These are phyloP conservation scores for Termitomyces sp. DNA, from an alignment of 768 basidiomycete species.

Conservation along the genomic window DNA sequence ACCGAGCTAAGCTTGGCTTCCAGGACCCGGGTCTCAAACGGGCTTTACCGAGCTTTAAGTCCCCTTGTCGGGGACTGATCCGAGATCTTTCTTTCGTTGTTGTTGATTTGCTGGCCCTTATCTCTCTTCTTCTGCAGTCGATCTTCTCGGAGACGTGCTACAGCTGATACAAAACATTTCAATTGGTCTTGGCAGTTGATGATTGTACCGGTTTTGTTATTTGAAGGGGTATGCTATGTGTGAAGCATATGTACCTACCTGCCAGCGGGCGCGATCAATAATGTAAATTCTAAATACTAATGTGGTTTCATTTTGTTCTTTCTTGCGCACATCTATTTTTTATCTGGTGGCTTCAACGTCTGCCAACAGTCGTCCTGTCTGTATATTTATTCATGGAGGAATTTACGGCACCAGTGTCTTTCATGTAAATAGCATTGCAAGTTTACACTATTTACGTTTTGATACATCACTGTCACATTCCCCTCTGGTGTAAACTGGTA, in stretches of 20 bases:
- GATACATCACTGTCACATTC: too few relatives aligned
- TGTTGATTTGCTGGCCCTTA: background rate
- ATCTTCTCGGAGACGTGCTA: slow-evolving; percentile 3
- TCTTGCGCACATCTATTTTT: background rate
- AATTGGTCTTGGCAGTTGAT: background rate
- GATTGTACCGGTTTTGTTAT: background rate
- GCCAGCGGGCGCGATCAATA: background rate
- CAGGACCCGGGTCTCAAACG: background rate
- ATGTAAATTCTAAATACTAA: background rate
- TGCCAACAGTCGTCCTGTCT: background rate
- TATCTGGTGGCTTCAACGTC: background rate
- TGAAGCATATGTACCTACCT: background rate
- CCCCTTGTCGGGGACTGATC: background rate
- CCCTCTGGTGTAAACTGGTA: background rate
- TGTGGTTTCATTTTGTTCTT: background rate
- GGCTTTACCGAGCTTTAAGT: slow-evolving; percentile 7
- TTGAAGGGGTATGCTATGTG: background rate
- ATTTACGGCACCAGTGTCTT: background rate
- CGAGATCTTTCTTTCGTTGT: background rate
- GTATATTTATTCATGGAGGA: background rate
- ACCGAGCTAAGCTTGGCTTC: slow-evolving; percentile 5
- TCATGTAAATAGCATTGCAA: background rate
- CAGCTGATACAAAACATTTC: background rate
- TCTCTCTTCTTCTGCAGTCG: background rate
- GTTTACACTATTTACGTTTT: too few relatives aligned